Base-by-base conservation (phyloP, 257 asterid genomes). In the Solanum pimpinellifolium region DNA sequence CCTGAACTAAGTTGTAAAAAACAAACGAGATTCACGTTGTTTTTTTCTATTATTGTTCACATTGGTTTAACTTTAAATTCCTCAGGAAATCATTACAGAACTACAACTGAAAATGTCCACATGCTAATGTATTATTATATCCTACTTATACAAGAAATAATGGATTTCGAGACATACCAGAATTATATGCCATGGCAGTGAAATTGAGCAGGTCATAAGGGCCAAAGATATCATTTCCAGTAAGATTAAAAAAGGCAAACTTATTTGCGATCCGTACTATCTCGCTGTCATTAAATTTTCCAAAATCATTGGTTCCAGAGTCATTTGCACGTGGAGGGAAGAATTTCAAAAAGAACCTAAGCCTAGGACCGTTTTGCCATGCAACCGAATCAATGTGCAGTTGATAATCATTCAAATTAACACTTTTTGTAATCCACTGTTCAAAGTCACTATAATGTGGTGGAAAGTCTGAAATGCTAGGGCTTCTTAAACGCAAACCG, bases 171-270 rank as follows among this genome's bases (percentile, higher is more conserved):
- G 87, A 68, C 92, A n/a, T 91, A 91, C 94, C 75, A 78, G 87
- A 42, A 59, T 86, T 90, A 84, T 90, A 92, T 62, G 93, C 93
- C 60, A 69, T 42, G 25, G 90, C 91, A 18, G 90, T 92, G 88
- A 93, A 93, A 90, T 91, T 88, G 88, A 93, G 92, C 76, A 93
- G 93, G 86, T 92, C 94, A 75, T 89, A 92, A 37, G 94, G 95
- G 86, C 95, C 95, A 80, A 90, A 93, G 27, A 82, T 85, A 68
- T 92, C 93, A 74, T 9, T 72, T 46, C 89, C 87, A 4, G 93
- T 92, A 73, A 93, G 73, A 23, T 82, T 27, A 87, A 93, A 92
- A 59, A 35, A 16, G 82, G 95, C 92, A 90, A 93, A 93, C 46
- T 86, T 73, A 13, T 49, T 13, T 47, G 92, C 92, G 23, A 93